Percentiles rank a stretch among this genome's conserved stretches.
Conservation (phyloP, 1,284 basidiomycete genomes). For the Ustilago trichophora region DNA sequence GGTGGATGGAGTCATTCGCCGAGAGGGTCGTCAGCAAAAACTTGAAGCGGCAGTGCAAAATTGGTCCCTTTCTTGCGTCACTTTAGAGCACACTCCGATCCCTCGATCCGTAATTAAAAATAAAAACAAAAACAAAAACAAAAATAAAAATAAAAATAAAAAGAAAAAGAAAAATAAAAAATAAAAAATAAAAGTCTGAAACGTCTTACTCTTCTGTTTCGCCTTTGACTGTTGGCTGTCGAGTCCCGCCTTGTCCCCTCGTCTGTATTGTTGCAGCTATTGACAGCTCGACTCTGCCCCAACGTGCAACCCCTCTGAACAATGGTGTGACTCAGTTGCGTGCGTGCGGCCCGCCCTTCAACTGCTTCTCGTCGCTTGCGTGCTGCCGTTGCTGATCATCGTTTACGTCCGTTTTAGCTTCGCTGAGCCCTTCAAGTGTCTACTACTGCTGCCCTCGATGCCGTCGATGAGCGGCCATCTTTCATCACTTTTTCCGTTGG, state of each 20-base stretch:
- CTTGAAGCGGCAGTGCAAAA: no score
- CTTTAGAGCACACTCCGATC: no score
- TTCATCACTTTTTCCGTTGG: slow-evolving; percentile 24
- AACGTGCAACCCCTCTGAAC: slow-evolving; percentile 33
- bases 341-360: no score
- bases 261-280: slow-evolving; percentile 14
- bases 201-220: background rate
- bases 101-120: no score
- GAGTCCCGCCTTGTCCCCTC: background rate
- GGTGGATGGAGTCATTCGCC: background rate
- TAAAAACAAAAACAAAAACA: no score
- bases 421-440: no score
- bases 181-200: background rate
- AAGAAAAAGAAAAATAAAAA: no score
- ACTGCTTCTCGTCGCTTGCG: slow-evolving; percentile 18
- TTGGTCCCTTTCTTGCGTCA: no score
- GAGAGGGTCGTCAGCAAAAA: no score
- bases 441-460: slow-evolving; percentile 17
- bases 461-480: slow-evolving; percentile 23
- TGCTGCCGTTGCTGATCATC: slow-evolving; percentile 31
- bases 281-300: slow-evolving; percentile 33
- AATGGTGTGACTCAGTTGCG: no score
- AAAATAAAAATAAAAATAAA: no score
- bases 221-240: background rate
- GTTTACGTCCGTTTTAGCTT: slow-evolving; percentile 17